Conservation (phyloP, 108 stramenopile genomes). For the Cyclotella baltica region DNA sequence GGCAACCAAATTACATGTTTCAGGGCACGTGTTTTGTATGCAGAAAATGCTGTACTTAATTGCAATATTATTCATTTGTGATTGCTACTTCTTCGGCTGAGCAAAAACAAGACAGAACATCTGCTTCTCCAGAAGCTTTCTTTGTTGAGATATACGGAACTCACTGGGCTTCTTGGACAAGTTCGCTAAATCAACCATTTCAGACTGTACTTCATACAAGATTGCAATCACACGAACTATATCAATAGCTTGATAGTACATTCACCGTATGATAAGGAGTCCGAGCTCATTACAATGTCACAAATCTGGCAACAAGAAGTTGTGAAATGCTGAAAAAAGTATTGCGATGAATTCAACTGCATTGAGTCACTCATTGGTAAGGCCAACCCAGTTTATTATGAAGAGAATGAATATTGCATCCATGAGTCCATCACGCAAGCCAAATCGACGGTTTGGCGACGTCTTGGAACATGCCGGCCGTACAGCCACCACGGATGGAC, state of each 20-base stretch:
- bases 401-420: slow-evolving; percentile 63
- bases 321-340: not conserved
- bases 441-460: no score
- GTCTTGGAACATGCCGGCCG: no score
- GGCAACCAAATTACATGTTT: not conserved
- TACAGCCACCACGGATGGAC: no score
- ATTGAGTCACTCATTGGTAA: slow-evolving; percentile 12
- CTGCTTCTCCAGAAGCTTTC: slow-evolving; percentile 38
- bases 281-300: not conserved
- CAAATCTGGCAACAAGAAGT: not conserved
- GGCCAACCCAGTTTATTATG: slow-evolving; percentile 65
- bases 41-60: slow-evolving; percentile 14
- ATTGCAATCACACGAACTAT: slow-evolving; percentile 8
- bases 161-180: slow-evolving; percentile 20
- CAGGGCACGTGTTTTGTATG: slow-evolving; percentile 37
- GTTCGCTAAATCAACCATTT: slow-evolving; percentile 21
- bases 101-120: not conserved
- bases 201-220: slow-evolving; percentile 31
- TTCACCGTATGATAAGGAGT: slow-evolving; percentile 22
- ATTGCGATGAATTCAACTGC: not conserved
- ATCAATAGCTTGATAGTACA: slow-evolving; percentile 39
- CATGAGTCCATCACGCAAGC: slow-evolving; percentile 60
- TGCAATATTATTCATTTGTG: slow-evolving; percentile 19
- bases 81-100: slow-evolving; percentile 1
- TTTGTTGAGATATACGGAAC: slow-evolving; percentile 8